Percentiles rank a stretch among this genome's conserved stretches.
Conservation (phyloP, 73 alveolate genomes). For the Paramecium caudatum region DNA sequence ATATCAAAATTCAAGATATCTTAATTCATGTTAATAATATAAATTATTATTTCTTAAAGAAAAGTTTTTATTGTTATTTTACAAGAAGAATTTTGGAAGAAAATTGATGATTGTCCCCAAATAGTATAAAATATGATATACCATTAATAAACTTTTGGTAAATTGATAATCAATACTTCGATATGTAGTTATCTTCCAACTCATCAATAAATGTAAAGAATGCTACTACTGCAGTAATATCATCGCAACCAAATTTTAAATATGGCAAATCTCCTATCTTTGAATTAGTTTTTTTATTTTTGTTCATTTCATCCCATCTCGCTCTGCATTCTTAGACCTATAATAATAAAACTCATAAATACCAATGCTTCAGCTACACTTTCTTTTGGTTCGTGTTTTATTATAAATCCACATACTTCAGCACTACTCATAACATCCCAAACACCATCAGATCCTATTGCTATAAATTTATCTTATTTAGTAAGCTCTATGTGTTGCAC, state of each 20-base stretch:
- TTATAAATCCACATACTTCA: constrained; percentile 88
- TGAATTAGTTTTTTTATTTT: constrained; percentile 68
- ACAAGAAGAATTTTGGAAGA: too few species aligned
- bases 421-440: constrained; percentile 91
- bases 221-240: constrained; percentile 75
- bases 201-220: constrained; percentile 72
- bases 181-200: constrained; percentile 19
- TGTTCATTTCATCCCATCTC: constrained; percentile 84
- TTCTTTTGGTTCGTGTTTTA: constrained; percentile 79
- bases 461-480: constrained; percentile 89
- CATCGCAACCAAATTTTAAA: constrained; percentile 76
- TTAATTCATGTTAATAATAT: too few species aligned
- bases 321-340: constrained; percentile 82
- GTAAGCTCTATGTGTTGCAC: constrained; percentile 88
- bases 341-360: background rate
- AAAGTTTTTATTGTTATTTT: too few species aligned
- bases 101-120: too few species aligned
- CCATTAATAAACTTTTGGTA: too few species aligned
- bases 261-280: constrained; percentile 78
- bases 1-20: too few species aligned
- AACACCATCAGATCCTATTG: constrained; percentile 92
- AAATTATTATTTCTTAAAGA: too few species aligned
- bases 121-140: too few species aligned
- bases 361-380: constrained; percentile 78
- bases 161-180: background rate